Evolutionary conservation across 495 filamentous ascomycete species (phyloP).

Genomic region (Neurospora tetrasperma): DNA sequence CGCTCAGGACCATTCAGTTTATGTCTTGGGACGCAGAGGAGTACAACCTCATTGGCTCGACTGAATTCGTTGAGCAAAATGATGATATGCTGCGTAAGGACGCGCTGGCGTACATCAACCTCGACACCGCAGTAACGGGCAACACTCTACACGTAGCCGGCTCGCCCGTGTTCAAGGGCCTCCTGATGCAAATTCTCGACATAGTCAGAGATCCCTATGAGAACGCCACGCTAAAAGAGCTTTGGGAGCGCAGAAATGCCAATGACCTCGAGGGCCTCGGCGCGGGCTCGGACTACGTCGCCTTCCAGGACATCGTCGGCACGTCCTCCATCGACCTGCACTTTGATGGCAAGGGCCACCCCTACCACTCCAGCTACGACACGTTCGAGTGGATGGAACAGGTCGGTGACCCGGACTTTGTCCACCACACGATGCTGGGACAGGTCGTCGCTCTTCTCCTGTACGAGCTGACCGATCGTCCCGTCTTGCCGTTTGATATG

Average conservation of each 20-base stretch:
- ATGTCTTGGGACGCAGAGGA: slow-evolving; percentile 90
- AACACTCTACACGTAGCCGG: slow-evolving; percentile 62
- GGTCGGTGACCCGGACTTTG: slow-evolving; percentile 70
- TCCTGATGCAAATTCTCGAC: slow-evolving; percentile 60
- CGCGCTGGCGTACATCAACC: slow-evolving; percentile 82
- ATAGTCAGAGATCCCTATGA: slow-evolving; percentile 59
- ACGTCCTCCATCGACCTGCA: slow-evolving; percentile 80
- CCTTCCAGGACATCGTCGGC: slow-evolving; percentile 91
- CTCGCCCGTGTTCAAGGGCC: slow-evolving; percentile 64
- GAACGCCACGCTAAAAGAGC: slow-evolving; percentile 61
- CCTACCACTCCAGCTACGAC: slow-evolving; percentile 80
- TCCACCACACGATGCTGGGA: slow-evolving; percentile 68
- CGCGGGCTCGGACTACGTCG: slow-evolving; percentile 77
- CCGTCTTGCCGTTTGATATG: slow-evolving; percentile 76
- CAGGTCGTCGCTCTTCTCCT: slow-evolving; percentile 76
- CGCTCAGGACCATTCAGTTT: slow-evolving; percentile 87
- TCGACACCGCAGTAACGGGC: slow-evolving; percentile 77
- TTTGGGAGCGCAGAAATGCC: slow-evolving; percentile 60
- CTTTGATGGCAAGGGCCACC: slow-evolving; percentile 59
- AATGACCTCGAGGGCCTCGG: slow-evolving; percentile 58
- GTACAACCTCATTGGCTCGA: slow-evolving; percentile 90
- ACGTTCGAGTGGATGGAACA: slow-evolving; percentile 76
- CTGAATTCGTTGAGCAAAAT: slow-evolving; percentile 90
- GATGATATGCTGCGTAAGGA: slow-evolving; percentile 62
- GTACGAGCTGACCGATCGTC: slow-evolving; percentile 70